Percentiles rank a stretch among this genome's conserved stretches.
Evolutionary conservation across 768 basidiomycete species (phyloP).

Genomic region (Kwoniella shandongensis): DNA sequence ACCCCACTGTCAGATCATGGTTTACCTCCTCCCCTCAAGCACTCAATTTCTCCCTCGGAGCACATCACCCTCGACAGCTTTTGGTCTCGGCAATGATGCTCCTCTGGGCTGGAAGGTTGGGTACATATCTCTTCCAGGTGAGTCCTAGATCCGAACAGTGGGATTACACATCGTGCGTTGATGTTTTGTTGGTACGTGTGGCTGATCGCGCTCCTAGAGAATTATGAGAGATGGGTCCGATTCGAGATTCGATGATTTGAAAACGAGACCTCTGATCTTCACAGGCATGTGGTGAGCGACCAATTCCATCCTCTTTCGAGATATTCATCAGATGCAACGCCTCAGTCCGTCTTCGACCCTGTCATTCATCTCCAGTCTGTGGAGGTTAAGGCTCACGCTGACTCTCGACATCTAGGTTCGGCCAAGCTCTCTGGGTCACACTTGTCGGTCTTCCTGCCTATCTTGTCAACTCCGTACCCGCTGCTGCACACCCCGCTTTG

Average conservation of each 20-base stretch:
- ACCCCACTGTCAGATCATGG: conserved; percentile 61
- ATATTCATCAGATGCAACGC: not conserved
- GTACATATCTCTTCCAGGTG: conserved; percentile 62
- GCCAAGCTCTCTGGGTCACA: conserved; percentile 64
- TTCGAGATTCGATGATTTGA: conserved; percentile 66
- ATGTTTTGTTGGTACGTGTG: too few species aligned
- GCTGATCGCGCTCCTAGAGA: too few species aligned
- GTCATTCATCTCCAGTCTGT: too few species aligned
- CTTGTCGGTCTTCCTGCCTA: conserved; percentile 70
- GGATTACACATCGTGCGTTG: too few species aligned
- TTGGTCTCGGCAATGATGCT: conserved; percentile 62
- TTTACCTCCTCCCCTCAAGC: conserved; percentile 48
- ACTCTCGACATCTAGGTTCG: conserved; percentile 19
- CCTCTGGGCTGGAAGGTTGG: conserved; percentile 67
- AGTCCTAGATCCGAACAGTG: conserved; percentile 40
- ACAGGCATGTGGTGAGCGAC: conserved; percentile 62
- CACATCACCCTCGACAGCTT: conserved; percentile 58
- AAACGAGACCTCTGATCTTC: conserved; percentile 59
- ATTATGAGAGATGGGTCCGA: conserved; percentile 64
- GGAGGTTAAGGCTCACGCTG: not conserved
- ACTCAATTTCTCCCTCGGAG: conserved; percentile 43
- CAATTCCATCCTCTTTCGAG: conserved; percentile 53
- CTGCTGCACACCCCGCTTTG: conserved; percentile 59
- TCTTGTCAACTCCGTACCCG: conserved; percentile 61
- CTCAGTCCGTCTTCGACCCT: too few species aligned